phyloP scores from a whole-genome alignment of 179 eudicot species.

The Carnegiea gigantea region DNA sequence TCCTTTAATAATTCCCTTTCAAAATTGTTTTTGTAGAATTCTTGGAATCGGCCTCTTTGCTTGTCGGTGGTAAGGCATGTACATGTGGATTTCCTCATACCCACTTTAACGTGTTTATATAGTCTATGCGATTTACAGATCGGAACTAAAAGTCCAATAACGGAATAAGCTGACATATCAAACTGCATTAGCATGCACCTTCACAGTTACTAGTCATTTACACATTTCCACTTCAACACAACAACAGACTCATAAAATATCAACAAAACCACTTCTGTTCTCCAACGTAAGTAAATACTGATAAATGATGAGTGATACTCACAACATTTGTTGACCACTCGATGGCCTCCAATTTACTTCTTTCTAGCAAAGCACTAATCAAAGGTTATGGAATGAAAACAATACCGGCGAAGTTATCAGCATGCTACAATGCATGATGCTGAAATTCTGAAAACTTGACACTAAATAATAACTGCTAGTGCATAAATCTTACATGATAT shows the following conservation, averaged over 20 bases:
- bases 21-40: background rate
- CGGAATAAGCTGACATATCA: background rate
- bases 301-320: constrained; percentile 30
- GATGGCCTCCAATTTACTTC: constrained; percentile 53
- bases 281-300: background rate
- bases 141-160: background rate
- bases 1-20: background rate
- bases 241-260: background rate
- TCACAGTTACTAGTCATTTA: background rate
- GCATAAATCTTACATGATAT: constrained; percentile 7
- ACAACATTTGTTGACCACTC: constrained; percentile 68
- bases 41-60: background rate
- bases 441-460: background rate
- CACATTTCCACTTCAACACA: background rate
- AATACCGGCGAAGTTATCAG: background rate
- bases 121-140: background rate
- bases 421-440: constrained; percentile 2
- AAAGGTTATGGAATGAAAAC: constrained; percentile 40
- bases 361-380: constrained; percentile 60
- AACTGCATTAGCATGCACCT: background rate
- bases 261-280: background rate
- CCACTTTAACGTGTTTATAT: too few relatives aligned
- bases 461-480: background rate
- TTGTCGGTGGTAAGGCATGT: background rate
- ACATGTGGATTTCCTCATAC: background rate